Evolutionary conservation across 208 protist species (phyloP).

Genomic region (Trichomonas gallinae): DNA sequence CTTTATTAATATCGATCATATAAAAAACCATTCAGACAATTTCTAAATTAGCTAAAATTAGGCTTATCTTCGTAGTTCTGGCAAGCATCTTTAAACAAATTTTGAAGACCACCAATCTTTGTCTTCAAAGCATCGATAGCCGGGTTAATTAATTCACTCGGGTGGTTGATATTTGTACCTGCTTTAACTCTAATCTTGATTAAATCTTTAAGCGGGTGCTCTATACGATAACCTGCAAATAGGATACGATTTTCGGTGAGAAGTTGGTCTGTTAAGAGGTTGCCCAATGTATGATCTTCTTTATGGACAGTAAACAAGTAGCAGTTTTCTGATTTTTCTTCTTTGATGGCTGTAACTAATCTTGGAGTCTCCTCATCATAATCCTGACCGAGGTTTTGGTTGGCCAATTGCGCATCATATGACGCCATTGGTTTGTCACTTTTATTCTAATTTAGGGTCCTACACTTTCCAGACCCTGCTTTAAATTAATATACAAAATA

Average conservation of each 20-base stretch:
- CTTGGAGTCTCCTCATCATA: not conserved
- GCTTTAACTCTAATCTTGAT: not conserved
- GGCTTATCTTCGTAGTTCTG: not conserved
- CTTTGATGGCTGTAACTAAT: not conserved
- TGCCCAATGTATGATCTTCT: conserved; percentile 25
- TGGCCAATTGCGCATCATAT: not conserved
- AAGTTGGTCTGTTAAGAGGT: conserved; percentile 12
- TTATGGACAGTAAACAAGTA: not conserved
- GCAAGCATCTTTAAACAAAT: not conserved
- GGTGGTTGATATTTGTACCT: not conserved
- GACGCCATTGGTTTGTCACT: not conserved
- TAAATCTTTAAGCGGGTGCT: not conserved
- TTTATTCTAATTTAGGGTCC: not conserved
- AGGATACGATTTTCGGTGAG: not conserved
- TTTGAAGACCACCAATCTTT: not conserved
- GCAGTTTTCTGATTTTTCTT: not conserved
- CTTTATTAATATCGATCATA: no score
- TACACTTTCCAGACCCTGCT: no score
- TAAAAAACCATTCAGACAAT: no score
- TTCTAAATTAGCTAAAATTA: not conserved
- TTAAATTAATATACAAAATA: not conserved
- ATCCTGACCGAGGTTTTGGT: not conserved
- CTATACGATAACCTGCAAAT: conserved; percentile 11
- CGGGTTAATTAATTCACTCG: not conserved
- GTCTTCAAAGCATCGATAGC: not conserved